Base-by-base conservation (phyloP, 2,329 filamentous ascomycete genomes). In the Polychaeton citri region DNA sequence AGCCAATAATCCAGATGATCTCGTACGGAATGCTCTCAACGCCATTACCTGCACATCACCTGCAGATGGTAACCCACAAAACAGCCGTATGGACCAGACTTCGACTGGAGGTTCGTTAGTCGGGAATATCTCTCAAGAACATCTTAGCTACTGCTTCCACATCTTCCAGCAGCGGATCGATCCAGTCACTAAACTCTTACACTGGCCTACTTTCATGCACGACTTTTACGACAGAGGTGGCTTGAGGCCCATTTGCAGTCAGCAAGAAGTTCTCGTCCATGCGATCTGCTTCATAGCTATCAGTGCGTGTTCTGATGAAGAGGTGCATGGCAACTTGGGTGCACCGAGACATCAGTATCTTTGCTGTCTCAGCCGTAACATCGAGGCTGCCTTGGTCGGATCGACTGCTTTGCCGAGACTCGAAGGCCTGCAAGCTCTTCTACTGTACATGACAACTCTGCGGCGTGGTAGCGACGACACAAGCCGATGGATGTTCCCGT, bases 121-220 rank as follows among this genome's bases (percentile, higher is more conserved):
- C n/a, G 24, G 24, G 31, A 42, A 50, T 35, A 48, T 46, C 5
- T 30, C 42, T 2, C 35, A 39, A 5, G 35, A 41, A 7, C 35
- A 39, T 3, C 41, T 51, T 8, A 45, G 49, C 21, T 44, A 49
- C 32, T 49, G 47, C 30, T 53, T 49, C 49, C 44, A 50, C 21
- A 34, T 53, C 5, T 53, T 47, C 32, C 34, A 40, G 9, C 41
- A 43, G 5, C 32, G 48, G 17, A 48, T 52, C 2, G 50, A 53
- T 34, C 49, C 49, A 4, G 40, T 52, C 41, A 44, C 41, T 5
- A 53, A 53, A 37, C 32, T 52, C 13, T 39, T 53, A 8, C 50
- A 53, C 35, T 47, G 49, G 34, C 48, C 49, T 4, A 44, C 46
- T 5, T 40, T 50, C 16, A 38, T 35, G 1, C 35, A 38, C 18